Conservation (phyloP, 495 filamentous ascomycete genomes). For the Penicillium canescens region DNA sequence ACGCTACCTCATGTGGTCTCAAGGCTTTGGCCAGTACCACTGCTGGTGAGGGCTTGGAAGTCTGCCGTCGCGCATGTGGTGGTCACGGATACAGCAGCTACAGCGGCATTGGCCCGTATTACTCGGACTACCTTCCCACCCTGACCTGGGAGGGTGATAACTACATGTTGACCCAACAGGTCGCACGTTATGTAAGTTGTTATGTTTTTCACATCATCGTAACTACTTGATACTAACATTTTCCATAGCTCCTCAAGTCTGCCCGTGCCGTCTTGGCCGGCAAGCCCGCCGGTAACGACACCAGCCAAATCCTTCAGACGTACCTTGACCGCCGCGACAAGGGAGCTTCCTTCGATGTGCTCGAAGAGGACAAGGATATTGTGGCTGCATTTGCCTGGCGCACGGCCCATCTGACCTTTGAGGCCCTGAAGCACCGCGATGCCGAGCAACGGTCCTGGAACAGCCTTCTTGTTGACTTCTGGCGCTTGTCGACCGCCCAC, state of each 20-base stretch:
- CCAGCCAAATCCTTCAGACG: constrained; percentile 53
- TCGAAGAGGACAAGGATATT: constrained; percentile 61
- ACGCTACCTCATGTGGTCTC: constrained; percentile 71
- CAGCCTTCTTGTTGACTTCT: constrained; percentile 70
- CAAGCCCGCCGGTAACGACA: constrained; percentile 56
- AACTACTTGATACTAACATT: constrained; percentile 6
- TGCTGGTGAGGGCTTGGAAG: constrained; percentile 67
- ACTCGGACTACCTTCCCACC: constrained; percentile 69
- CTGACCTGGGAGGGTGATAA: constrained; percentile 70
- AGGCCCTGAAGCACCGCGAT: constrained; percentile 69
- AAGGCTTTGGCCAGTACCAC: constrained; percentile 69
- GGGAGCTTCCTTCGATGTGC: constrained; percentile 66
- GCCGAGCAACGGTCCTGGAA: constrained; percentile 71
- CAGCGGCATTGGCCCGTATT: constrained; percentile 66
- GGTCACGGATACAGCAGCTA: constrained; percentile 74
- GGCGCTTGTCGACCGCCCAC: constrained; percentile 66
- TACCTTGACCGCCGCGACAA: constrained; percentile 63
- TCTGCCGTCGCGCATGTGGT: constrained; percentile 70
- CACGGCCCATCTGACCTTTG: constrained; percentile 67
- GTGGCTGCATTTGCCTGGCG: constrained; percentile 73
- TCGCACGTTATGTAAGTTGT: constrained; percentile 61
- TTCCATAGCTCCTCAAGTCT: constrained; percentile 54
- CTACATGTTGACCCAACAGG: constrained; percentile 78
- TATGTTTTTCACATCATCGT: background rate
- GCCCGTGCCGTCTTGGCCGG: constrained; percentile 62